Conservation (phyloP, 208 protist species). For the Naegleria fowleri region DNA sequence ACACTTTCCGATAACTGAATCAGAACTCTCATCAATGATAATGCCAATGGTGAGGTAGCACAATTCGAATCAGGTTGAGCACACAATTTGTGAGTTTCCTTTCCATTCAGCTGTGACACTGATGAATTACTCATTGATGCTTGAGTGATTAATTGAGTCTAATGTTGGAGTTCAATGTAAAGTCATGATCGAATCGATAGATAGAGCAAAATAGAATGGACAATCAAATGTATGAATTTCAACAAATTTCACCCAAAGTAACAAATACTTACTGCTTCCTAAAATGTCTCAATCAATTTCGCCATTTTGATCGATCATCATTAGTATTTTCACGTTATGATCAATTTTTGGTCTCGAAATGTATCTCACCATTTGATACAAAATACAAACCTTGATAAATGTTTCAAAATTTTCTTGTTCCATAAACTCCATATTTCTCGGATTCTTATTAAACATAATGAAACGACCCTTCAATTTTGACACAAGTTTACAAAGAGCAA, state of each 20-base stretch:
- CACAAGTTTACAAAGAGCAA: neutral
- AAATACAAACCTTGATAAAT: neutral
- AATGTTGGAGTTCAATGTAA: too few relatives aligned
- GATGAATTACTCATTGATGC: too few relatives aligned
- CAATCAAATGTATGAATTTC: too few relatives aligned
- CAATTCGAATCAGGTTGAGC: neutral
- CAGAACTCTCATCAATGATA: neutral
- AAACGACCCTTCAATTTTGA: neutral
- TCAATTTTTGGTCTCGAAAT: too few relatives aligned
- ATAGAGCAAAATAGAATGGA: too few relatives aligned
- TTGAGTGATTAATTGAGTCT: too few relatives aligned
- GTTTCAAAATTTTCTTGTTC: neutral
- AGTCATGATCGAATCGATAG: too few relatives aligned
- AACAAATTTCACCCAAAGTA: neutral
- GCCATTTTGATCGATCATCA: too few relatives aligned
- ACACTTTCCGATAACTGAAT: neutral
- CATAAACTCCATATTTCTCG: neutral
- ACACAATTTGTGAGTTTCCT: neutral
- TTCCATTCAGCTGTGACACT: neutral
- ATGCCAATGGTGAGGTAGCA: neutral
- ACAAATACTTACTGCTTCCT: too few relatives aligned
- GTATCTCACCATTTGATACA: too few relatives aligned
- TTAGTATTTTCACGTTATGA: too few relatives aligned
- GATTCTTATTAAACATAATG: neutral
- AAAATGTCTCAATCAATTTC: too few relatives aligned